Percentiles rank a stretch among this genome's conserved stretches.
phyloP scores from a whole-genome alignment of 2,329 filamentous ascomycete species.

The Seiridium unicorne region DNA sequence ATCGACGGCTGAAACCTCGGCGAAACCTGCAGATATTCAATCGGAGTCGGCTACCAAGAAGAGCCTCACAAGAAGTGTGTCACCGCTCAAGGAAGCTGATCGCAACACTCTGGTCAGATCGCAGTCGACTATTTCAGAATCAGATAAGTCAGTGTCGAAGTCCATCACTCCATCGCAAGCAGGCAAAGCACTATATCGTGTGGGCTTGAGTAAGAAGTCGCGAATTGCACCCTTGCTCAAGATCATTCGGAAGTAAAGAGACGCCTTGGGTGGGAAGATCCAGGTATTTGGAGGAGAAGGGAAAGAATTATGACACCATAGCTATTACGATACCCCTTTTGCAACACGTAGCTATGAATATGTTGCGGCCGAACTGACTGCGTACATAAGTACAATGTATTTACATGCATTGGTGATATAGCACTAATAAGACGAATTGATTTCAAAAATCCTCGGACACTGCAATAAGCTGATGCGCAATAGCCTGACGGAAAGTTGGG shows the following conservation, averaged over 20 bases:
- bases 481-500: too few relatives aligned
- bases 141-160: slow-evolving; percentile 14
- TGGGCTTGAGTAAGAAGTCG: slow-evolving; percentile 45
- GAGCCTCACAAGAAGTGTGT: neutral
- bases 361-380: too few relatives aligned
- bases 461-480: too few relatives aligned
- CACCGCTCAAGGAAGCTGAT: slow-evolving; percentile 4
- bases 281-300: neutral
- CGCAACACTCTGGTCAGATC: neutral
- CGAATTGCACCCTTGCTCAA: slow-evolving; percentile 46
- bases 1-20: neutral
- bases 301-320: neutral
- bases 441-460: too few relatives aligned
- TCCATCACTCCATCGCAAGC: slow-evolving; percentile 19
- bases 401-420: too few relatives aligned
- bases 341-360: neutral
- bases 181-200: slow-evolving; percentile 38
- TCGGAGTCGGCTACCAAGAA: neutral
- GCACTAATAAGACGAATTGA: too few relatives aligned
- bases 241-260: slow-evolving; percentile 38
- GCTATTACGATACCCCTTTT: slow-evolving; percentile 4
- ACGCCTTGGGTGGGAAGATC: neutral
- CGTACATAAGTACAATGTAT: too few relatives aligned
- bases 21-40: neutral
- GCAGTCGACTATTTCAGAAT: slow-evolving; percentile 3